These are phyloP conservation scores for Pueraria montana DNA, from an alignment of 306 rosid genomes.

Conservation along the genomic window DNA sequence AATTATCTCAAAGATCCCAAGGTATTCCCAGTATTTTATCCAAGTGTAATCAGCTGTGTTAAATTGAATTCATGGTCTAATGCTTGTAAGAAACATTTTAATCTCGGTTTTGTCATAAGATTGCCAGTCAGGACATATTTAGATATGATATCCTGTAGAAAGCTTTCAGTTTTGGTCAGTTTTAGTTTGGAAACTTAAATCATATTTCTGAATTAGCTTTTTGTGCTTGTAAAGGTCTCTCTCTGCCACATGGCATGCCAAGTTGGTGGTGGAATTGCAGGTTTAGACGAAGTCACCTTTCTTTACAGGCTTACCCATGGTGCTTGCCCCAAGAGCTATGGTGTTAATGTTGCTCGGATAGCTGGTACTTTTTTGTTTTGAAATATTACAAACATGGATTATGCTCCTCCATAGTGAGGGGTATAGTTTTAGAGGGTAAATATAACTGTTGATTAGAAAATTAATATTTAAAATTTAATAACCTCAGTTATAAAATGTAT, in stretches of 20 bases:
- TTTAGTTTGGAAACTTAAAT: too few relatives aligned
- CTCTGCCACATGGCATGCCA: constrained; percentile 96
- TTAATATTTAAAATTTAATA: neutral
- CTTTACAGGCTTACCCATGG: constrained; percentile 86
- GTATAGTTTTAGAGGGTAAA: neutral
- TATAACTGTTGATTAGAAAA: neutral
- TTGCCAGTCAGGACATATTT: constrained; percentile 14
- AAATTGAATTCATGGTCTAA: constrained; percentile 19
- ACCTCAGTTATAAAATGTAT: neutral
- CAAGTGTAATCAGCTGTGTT: neutral
- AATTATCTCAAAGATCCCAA: constrained; percentile 70
- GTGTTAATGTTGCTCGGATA: constrained; percentile 91
- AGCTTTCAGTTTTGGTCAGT: too few relatives aligned
- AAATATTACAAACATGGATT: neutral
- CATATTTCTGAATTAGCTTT: constrained; percentile 44
- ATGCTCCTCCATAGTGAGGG: neutral
- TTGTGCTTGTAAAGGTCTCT: constrained; percentile 67
- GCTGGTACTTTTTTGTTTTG: constrained; percentile 67
- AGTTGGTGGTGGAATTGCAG: constrained; percentile 77
- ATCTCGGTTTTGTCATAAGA: constrained; percentile 14
- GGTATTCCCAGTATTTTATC: constrained; percentile 54
- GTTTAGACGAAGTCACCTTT: constrained; percentile 91
- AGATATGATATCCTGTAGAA: constrained; percentile 33
- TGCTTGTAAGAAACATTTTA: constrained; percentile 33
- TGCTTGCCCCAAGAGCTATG: constrained; percentile 99